Conservation (phyloP, 306 rosid genomes). For the Adenanthera pavonina region DNA sequence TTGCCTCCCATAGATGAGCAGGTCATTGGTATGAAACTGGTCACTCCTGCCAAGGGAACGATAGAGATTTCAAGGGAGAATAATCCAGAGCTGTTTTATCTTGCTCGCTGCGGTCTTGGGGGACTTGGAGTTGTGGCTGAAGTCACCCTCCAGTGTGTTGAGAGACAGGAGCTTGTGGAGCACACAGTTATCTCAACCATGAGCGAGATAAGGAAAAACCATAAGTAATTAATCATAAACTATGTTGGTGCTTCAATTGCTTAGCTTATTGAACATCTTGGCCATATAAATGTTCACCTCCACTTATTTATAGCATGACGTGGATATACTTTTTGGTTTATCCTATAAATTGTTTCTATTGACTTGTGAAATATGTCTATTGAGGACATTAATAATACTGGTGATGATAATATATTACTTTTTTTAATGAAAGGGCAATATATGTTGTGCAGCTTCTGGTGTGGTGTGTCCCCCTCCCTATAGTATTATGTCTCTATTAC, state of each 20-base stretch:
- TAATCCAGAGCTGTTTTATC: conserved; percentile 87
- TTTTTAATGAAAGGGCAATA: background rate
- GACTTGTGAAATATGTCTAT: background rate
- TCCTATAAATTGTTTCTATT: background rate
- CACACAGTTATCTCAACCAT: conserved; percentile 76
- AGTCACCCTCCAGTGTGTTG: conserved; percentile 96
- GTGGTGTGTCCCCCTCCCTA: background rate
- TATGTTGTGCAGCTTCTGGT: background rate
- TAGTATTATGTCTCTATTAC: background rate
- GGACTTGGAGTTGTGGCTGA: conserved; percentile 98
- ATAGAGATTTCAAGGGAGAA: conserved; percentile 82
- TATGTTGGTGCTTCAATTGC: conserved; percentile 4
- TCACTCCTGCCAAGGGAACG: conserved; percentile 95
- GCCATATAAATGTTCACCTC: background rate
- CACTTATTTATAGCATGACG: background rate
- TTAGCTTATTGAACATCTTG: background rate
- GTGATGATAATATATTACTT: background rate
- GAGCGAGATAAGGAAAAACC: conserved; percentile 91
- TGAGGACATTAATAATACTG: background rate
- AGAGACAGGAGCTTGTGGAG: conserved; percentile 97
- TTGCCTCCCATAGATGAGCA: conserved; percentile 98
- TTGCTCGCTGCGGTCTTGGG: conserved; percentile 98
- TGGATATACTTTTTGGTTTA: background rate
- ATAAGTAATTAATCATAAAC: conserved; percentile 61
- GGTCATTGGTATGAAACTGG: conserved; percentile 86